A percentile compares a stretch with the other conserved stretches of the same genome.
These are phyloP conservation scores for Diaporthe longicolla DNA, from an alignment of 2,329 filamentous ascomycete species.

Conservation along the genomic window DNA sequence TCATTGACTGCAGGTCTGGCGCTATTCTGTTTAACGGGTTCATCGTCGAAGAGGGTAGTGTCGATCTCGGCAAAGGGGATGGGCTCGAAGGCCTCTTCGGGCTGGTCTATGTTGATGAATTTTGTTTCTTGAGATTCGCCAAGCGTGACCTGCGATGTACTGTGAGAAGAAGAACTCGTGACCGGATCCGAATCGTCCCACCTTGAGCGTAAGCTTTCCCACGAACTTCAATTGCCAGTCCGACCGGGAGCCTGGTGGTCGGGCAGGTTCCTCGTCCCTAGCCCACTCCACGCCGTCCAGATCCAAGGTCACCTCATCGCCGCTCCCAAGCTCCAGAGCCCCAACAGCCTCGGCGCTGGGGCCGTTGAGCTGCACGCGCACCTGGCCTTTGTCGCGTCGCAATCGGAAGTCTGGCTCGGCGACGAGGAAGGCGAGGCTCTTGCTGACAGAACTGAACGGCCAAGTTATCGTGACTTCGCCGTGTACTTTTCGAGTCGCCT, in stretches of 20 bases:
- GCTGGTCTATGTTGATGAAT: slow-evolving; percentile 67
- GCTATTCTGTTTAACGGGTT: not conserved
- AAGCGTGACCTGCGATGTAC: slow-evolving; percentile 56
- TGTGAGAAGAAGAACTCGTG: slow-evolving; percentile 37
- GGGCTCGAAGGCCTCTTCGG: slow-evolving; percentile 27
- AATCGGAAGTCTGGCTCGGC: slow-evolving; percentile 88
- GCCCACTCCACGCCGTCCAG: slow-evolving; percentile 79
- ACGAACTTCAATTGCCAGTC: slow-evolving; percentile 73
- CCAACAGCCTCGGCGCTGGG: slow-evolving; percentile 78
- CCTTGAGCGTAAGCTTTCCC: slow-evolving; percentile 64
- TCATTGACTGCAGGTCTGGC: slow-evolving; percentile 55
- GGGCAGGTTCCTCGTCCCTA: slow-evolving; percentile 62
- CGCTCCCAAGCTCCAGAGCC: slow-evolving; percentile 78
- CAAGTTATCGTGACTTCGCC: slow-evolving; percentile 88
- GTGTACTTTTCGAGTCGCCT: slow-evolving; percentile 64
- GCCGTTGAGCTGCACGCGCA: slow-evolving; percentile 82
- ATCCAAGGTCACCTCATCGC: slow-evolving; percentile 79
- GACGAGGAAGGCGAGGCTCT: slow-evolving; percentile 82
- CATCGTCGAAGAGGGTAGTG: slow-evolving; percentile 43
- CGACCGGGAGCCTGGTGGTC: slow-evolving; percentile 64
- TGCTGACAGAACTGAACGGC: slow-evolving; percentile 87
- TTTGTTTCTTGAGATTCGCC: slow-evolving; percentile 63
- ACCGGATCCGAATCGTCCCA: slow-evolving; percentile 47
- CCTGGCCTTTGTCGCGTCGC: slow-evolving; percentile 82
- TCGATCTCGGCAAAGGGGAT: slow-evolving; percentile 38